phyloP scores from a whole-genome alignment of 305 asterid species.

The Striga hermonthica region DNA sequence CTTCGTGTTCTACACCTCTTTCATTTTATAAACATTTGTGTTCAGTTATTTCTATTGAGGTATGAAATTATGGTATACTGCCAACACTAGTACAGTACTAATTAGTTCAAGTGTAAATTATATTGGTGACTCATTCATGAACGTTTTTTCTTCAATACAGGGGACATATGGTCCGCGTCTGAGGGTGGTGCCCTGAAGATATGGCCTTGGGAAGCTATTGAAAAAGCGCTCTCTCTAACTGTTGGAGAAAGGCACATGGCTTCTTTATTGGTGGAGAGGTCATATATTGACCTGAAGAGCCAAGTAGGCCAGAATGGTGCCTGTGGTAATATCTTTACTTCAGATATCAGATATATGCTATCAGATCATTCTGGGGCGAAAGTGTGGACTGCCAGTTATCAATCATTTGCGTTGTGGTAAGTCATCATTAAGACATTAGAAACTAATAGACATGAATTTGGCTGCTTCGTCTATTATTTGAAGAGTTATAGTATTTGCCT shows the following conservation, averaged over 20 bases:
- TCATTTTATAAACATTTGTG: background rate
- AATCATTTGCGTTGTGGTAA: conserved; percentile 84
- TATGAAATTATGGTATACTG: conserved; percentile 12
- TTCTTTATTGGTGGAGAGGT: conserved; percentile 71
- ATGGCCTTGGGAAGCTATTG: conserved; percentile 97
- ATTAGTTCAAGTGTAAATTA: conserved; percentile 19
- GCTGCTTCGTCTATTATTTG: background rate
- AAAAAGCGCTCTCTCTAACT: conserved; percentile 60
- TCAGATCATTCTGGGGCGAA: conserved; percentile 72
- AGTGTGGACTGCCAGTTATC: conserved; percentile 80
- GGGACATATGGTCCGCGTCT: conserved; percentile 94
- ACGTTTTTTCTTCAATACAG: conserved; percentile 43
- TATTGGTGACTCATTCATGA: conserved; percentile 18
- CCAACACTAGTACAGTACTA: background rate
- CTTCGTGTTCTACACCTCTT: conserved; percentile 21
- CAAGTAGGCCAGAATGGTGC: conserved; percentile 61
- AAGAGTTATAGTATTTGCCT: conserved; percentile 1
- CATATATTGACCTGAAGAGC: conserved; percentile 77
- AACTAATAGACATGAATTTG: background rate
- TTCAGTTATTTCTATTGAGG: background rate
- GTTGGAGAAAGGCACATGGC: conserved; percentile 82
- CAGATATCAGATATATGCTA: conserved; percentile 72
- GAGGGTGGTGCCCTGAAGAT: conserved; percentile 82
- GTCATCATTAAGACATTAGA: conserved; percentile 24
- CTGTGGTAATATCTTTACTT: conserved; percentile 58